Percentiles rank a stretch among this genome's conserved stretches.
These are phyloP conservation scores for Macrolepiota fuliginosa DNA, from an alignment of 768 basidiomycete species.

Conservation along the genomic window DNA sequence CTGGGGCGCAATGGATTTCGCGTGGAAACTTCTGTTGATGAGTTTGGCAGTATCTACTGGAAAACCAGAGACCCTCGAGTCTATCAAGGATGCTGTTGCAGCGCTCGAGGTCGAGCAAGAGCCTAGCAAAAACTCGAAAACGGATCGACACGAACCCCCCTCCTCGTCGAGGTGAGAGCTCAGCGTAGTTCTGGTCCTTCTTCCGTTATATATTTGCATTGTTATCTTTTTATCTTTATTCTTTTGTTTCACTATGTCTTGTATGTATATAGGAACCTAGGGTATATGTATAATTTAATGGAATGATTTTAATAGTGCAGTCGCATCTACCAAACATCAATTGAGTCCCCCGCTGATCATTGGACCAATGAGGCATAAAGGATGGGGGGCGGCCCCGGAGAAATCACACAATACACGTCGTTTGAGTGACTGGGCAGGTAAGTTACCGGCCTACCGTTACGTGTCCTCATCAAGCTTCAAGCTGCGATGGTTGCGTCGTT, in stretches of 20 bases:
- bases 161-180: not conserved
- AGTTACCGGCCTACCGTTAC: too few relatives aligned
- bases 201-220: not conserved
- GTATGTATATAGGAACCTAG: not conserved
- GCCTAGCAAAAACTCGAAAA: not conserved
- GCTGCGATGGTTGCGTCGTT: too few relatives aligned
- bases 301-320: not conserved
- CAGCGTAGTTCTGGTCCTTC: not conserved
- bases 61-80: constrained; percentile 19
- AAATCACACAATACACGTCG: too few relatives aligned
- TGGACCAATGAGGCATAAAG: too few relatives aligned
- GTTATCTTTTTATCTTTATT: constrained; percentile 7
- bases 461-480: too few relatives aligned
- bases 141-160: not conserved
- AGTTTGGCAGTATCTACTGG: constrained; percentile 55
- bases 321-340: not conserved
- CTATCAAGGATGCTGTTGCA: not conserved
- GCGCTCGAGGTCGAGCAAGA: not conserved
- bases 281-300: not conserved
- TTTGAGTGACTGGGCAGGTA: too few relatives aligned
- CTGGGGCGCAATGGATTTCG: constrained; percentile 65
- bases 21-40: constrained; percentile 66
- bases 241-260: not conserved
- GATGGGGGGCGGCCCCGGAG: too few relatives aligned
- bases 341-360: not conserved